Evolutionary conservation across 2,329 filamentous ascomycete genomes (phyloP).

Genomic region (Cephalotrichum gorgonifer): DNA sequence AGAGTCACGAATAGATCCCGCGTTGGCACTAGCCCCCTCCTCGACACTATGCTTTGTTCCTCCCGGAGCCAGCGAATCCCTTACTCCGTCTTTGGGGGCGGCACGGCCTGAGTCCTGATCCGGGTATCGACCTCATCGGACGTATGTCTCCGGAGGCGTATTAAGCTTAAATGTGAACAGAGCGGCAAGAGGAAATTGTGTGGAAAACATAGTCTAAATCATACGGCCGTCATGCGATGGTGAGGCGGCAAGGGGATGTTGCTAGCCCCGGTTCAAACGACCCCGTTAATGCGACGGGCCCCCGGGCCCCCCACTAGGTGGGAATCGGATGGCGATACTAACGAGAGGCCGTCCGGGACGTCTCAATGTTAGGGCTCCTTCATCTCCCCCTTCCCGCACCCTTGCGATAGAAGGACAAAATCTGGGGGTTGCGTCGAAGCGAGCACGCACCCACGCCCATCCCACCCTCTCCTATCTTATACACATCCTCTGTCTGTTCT

Average conservation of each 20-base stretch:
- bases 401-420: no score
- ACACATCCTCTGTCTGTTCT: no score
- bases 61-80: no score
- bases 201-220: not conserved
- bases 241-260: not conserved
- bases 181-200: not conserved
- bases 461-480: no score
- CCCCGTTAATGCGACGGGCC: not conserved
- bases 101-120: not conserved
- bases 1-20: not conserved
- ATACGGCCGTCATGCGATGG: not conserved
- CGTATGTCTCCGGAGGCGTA: not conserved
- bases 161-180: not conserved
- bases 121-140: not conserved
- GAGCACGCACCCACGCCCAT: no score
- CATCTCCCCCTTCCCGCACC: no score
- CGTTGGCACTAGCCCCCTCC: not conserved
- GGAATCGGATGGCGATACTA: not conserved
- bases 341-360: no score
- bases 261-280: not conserved
- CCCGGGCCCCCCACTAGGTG: not conserved
- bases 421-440: no score
- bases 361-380: no score
- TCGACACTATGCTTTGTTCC: not conserved
- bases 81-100: no score